Percentiles rank a stretch among this genome's conserved stretches.
phyloP scores from a whole-genome alignment of 1,284 basidiomycete genomes.

The Polyporus tsugae region DNA sequence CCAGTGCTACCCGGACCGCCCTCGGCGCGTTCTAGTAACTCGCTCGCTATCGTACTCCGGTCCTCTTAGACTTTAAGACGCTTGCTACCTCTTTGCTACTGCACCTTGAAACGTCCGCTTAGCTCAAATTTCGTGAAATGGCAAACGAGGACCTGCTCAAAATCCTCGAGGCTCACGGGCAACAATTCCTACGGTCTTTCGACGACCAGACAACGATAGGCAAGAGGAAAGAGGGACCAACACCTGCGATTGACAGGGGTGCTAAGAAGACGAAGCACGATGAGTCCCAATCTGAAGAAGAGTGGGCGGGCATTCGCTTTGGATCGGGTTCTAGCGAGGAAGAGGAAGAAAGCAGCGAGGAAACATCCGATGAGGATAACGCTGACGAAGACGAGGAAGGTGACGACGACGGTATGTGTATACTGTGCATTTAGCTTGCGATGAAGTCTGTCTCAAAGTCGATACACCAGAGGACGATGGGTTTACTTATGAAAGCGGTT shows the following conservation, averaged over 20 bases:
- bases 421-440: background rate
- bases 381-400: slow-evolving; percentile 35
- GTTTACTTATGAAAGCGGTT: slow-evolving; percentile 25
- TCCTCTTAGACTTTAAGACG: background rate
- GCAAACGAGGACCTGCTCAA: slow-evolving; percentile 52
- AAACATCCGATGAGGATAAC: slow-evolving; percentile 14
- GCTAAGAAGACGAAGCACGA: slow-evolving; percentile 25
- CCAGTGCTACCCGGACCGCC: background rate
- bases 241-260: slow-evolving; percentile 42
- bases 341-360: slow-evolving; percentile 31
- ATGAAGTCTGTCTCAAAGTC: background rate
- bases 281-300: slow-evolving; percentile 37
- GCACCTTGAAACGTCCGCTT: background rate
- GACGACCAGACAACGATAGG: slow-evolving; percentile 39
- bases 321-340: slow-evolving; percentile 19
- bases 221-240: slow-evolving; percentile 35
- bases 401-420: slow-evolving; percentile 30
- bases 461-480: slow-evolving; percentile 22
- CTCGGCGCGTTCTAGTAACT: background rate
- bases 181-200: slow-evolving; percentile 68
- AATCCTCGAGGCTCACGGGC: slow-evolving; percentile 70
- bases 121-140: slow-evolving; percentile 29
- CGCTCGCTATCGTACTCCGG: background rate
- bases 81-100: background rate
- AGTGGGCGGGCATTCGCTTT: slow-evolving; percentile 46